These are phyloP conservation scores for Verbascum thapsus DNA, from an alignment of 257 asterid species.

Conservation along the genomic window DNA sequence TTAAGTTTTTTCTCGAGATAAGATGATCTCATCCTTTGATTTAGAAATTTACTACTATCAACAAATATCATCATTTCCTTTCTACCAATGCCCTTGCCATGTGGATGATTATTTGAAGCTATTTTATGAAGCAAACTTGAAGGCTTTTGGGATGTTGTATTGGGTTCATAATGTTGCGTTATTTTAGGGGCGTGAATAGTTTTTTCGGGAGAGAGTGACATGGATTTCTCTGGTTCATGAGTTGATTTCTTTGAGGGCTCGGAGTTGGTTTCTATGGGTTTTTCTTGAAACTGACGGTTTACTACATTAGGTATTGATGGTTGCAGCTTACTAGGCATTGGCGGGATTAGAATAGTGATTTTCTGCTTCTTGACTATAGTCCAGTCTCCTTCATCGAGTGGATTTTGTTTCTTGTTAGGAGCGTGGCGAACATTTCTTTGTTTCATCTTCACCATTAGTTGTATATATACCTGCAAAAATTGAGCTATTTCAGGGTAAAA, in stretches of 20 bases:
- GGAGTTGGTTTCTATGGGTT: slow-evolving; percentile 34
- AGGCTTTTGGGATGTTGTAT: slow-evolving; percentile 31
- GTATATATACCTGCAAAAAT: slow-evolving; percentile 26
- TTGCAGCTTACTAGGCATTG: slow-evolving; percentile 50
- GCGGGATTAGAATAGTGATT: slow-evolving; percentile 78
- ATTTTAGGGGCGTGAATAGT: slow-evolving; percentile 27
- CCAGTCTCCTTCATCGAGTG: slow-evolving; percentile 59
- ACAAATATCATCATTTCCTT: slow-evolving; percentile 41
- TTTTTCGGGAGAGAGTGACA: slow-evolving; percentile 40
- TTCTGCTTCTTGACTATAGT: slow-evolving; percentile 77
- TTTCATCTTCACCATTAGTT: slow-evolving; percentile 68
- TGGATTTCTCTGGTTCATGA: slow-evolving; percentile 45
- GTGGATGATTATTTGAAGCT: slow-evolving; percentile 40
- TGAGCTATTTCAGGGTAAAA: slow-evolving; percentile 4
- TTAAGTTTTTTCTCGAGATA: slow-evolving; percentile 64
- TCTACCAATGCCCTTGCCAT: slow-evolving; percentile 26
- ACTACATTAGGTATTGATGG: slow-evolving; percentile 33
- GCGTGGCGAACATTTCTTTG: slow-evolving; percentile 36
- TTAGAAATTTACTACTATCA: slow-evolving; percentile 40
- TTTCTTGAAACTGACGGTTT: slow-evolving; percentile 38
- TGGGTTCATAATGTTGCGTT: slow-evolving; percentile 42
- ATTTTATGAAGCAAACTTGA: slow-evolving; percentile 32
- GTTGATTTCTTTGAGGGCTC: slow-evolving; percentile 34
- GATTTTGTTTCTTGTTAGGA: slow-evolving; percentile 41
- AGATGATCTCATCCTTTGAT: slow-evolving; percentile 60